phyloP scores from a whole-genome alignment of 1,284 basidiomycete genomes.

The Heterobasidion parviporum region DNA sequence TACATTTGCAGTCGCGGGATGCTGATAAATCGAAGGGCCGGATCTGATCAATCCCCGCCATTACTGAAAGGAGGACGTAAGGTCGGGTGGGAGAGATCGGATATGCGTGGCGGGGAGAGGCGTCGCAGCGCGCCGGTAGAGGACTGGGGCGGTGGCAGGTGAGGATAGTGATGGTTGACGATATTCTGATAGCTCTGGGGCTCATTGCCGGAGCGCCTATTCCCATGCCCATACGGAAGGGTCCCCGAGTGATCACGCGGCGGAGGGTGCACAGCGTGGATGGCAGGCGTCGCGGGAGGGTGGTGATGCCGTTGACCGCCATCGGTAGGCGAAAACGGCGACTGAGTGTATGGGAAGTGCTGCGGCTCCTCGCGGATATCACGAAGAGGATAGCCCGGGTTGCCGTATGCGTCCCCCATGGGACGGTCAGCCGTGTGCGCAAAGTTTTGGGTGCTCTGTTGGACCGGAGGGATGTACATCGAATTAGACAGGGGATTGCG shows the following conservation, averaged over 20 bases:
- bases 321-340: conserved; percentile 28
- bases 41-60: conserved; percentile 9
- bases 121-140: conserved; percentile 27
- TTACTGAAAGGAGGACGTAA: conserved; percentile 10
- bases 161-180: conserved; percentile 27
- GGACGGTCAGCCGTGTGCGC: conserved; percentile 33
- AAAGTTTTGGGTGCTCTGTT: conserved; percentile 21
- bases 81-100: conserved; percentile 17
- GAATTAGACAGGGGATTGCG: conserved; percentile 27
- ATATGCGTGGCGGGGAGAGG: conserved; percentile 34
- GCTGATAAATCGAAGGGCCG: background rate
- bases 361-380: conserved; percentile 30
- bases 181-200: conserved; percentile 37
- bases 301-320: conserved; percentile 22
- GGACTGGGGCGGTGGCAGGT: conserved; percentile 29
- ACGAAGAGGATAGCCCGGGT: conserved; percentile 29
- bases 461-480: conserved; percentile 26
- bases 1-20: background rate
- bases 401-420: conserved; percentile 25
- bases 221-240: conserved; percentile 12
- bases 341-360: conserved; percentile 30
- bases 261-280: conserved; percentile 14
- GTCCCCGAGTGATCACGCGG: conserved; percentile 12
- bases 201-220: conserved; percentile 42
- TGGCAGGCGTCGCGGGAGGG: conserved; percentile 17